phyloP scores from a whole-genome alignment of 2,329 filamentous ascomycete species.

The Aureobasidium subglaciale region DNA sequence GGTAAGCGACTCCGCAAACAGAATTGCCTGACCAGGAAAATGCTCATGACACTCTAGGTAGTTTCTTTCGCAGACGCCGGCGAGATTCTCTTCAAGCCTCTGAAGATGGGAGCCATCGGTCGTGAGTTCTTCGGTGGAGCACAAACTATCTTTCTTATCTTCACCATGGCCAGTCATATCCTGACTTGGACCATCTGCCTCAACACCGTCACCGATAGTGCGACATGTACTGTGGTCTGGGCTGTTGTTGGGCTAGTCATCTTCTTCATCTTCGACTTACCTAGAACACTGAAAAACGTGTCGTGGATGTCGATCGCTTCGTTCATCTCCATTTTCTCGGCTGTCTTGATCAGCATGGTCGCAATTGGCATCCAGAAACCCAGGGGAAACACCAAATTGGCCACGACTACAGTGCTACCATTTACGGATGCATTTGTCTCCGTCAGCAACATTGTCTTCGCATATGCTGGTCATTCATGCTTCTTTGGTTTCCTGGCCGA shows the following conservation, averaged over 20 bases:
- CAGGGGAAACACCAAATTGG: slow-evolving; percentile 20
- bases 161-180: slow-evolving; percentile 63
- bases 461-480: slow-evolving; percentile 56
- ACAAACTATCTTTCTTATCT: slow-evolving; percentile 59
- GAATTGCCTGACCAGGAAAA: too few species aligned
- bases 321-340: slow-evolving; percentile 55
- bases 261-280: slow-evolving; percentile 53
- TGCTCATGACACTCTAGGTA: slow-evolving; percentile 15
- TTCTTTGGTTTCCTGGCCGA: slow-evolving; percentile 63
- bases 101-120: slow-evolving; percentile 48
- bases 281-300: slow-evolving; percentile 46
- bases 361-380: slow-evolving; percentile 51
- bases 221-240: slow-evolving; percentile 59
- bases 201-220: slow-evolving; percentile 56
- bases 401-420: slow-evolving; percentile 24
- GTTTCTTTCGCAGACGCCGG: slow-evolving; percentile 62
- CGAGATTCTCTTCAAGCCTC: slow-evolving; percentile 42
- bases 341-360: slow-evolving; percentile 61
- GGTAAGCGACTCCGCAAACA: background rate
- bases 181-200: slow-evolving; percentile 66
- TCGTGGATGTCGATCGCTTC: slow-evolving; percentile 10
- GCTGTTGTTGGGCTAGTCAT: slow-evolving; percentile 53
- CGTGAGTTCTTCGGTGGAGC: slow-evolving; percentile 58
- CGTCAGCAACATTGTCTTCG: slow-evolving; percentile 64
- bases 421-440: slow-evolving; percentile 53